Evolutionary conservation across 1,284 basidiomycete genomes (phyloP), one percentile per base, ranked within the genome.

Genomic region (Prillingera fragicola): DNA sequence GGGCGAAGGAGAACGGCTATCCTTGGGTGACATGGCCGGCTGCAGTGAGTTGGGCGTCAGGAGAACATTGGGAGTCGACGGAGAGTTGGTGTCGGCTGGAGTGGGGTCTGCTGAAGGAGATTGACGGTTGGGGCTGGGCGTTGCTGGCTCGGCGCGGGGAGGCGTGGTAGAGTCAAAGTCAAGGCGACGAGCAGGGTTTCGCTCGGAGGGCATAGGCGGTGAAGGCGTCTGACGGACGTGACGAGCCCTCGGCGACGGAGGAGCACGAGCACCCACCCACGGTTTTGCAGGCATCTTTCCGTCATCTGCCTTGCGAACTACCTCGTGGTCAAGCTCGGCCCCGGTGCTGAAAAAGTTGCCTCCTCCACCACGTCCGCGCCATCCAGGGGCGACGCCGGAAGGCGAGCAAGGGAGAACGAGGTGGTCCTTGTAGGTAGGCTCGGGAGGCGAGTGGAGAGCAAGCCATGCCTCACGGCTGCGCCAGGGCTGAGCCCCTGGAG

Each of bases 401-500:
- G 32, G 14, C 8, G 14, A 8, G 18, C 32, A n/a, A 8, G 14
- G 32, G 32, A 33, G 32, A 8, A 8, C n/a, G 9, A 13, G 32
- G 32, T 33, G 32, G 18, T 8, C 26, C n/a, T 8, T 8, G 26
- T 28, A 28, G 26, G 26, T 8, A 9, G 31, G 13, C 8, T 15
- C 18, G 6, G 31, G 21, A 2, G 41, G 41, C 17, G 26, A 27
- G 32, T 66, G 57, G 3, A 63, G 49, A 0, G 60, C 62, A 5
- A 45, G 36, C 63, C 63, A 66, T 2, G 56, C 55, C 18, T 62
- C 62, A 13, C 55, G 50, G 10, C 52, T 56, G 26, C 63, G 41
- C 63, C 62, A 66, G 14, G 63, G 63, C 48, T 66, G 62, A n/a
- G 55, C 38, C 6, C 38, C 29, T n/a, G 37, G 22, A 18, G 37